phyloP scores from a whole-genome alignment of 2,329 filamentous ascomycete genomes.

The Aspergillus brasiliensis region DNA sequence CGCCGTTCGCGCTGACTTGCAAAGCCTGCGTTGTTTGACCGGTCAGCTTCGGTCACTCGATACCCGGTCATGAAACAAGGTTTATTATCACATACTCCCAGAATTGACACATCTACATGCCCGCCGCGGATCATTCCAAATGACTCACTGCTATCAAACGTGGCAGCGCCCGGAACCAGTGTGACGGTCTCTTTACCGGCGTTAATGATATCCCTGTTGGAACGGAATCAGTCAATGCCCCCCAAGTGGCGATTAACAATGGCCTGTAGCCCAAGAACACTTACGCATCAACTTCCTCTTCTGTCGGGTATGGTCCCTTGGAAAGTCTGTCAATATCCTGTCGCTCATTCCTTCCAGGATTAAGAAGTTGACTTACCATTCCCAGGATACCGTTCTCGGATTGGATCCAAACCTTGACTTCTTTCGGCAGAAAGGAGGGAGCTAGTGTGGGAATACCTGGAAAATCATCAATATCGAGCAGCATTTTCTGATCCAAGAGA shows the following conservation, averaged over 20 bases:
- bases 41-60: background rate
- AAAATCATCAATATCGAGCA: background rate
- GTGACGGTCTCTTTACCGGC: slow-evolving; percentile 88
- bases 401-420: slow-evolving; percentile 77
- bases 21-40: slow-evolving; percentile 53
- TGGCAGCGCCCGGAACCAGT: slow-evolving; percentile 71
- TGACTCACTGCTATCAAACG: slow-evolving; percentile 78
- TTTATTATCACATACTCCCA: slow-evolving; percentile 56
- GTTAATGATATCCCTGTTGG: slow-evolving; percentile 70
- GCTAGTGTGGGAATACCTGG: slow-evolving; percentile 83
- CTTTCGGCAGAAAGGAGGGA: slow-evolving; percentile 70
- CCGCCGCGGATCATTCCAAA: slow-evolving; percentile 87
- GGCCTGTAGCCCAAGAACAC: slow-evolving; percentile 3
- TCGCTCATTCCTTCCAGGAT: background rate
- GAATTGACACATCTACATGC: slow-evolving; percentile 79
- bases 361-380: slow-evolving; percentile 52
- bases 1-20: slow-evolving; percentile 76
- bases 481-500: background rate
- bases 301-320: slow-evolving; percentile 71
- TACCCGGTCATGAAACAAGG: background rate
- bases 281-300: slow-evolving; percentile 67
- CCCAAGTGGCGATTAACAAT: background rate
- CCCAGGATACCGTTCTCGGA: slow-evolving; percentile 85
- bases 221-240: background rate
- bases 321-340: background rate